A percentile compares a stretch with the other conserved stretches of the same genome.
phyloP scores from a whole-genome alignment of 805 yeast species.

The Schwanniomyces polymorphus region DNA sequence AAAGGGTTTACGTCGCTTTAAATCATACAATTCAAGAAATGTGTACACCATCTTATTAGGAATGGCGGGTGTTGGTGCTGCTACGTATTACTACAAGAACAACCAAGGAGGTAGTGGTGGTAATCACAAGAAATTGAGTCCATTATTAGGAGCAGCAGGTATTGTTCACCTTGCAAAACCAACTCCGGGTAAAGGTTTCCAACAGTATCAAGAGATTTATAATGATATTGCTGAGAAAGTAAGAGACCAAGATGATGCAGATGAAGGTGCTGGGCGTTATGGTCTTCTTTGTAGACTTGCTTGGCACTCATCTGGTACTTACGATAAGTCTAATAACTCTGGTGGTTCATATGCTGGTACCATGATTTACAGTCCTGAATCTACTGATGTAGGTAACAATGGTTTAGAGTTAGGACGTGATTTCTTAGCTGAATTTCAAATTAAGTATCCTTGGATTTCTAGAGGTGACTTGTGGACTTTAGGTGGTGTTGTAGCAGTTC shows the following conservation, averaged over 20 bases:
- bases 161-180: slow-evolving; percentile 29
- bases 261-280: slow-evolving; percentile 37
- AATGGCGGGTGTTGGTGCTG: slow-evolving; percentile 22
- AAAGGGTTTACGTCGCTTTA: neutral
- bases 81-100: slow-evolving; percentile 14
- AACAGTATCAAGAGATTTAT: slow-evolving; percentile 66
- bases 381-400: slow-evolving; percentile 48
- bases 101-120: neutral
- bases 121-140: slow-evolving; percentile 5
- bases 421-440: slow-evolving; percentile 55
- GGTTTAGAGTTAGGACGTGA: slow-evolving; percentile 62
- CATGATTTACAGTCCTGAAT: slow-evolving; percentile 33
- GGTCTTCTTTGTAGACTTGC: slow-evolving; percentile 38
- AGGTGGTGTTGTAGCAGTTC: slow-evolving; percentile 77
- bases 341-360: slow-evolving; percentile 42
- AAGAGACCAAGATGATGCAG: slow-evolving; percentile 43
- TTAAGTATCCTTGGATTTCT: slow-evolving; percentile 65
- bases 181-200: slow-evolving; percentile 35
- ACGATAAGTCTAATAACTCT: slow-evolving; percentile 20
- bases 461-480: slow-evolving; percentile 80
- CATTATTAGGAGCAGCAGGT: slow-evolving; percentile 22
- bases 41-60: slow-evolving; percentile 13
- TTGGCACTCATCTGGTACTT: slow-evolving; percentile 41
- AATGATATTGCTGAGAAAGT: slow-evolving; percentile 69
- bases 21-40: neutral